A percentile compares a stretch with the other conserved stretches of the same genome.
These are phyloP conservation scores for Coprinopsis marcescibilis DNA, from an alignment of 768 basidiomycete species.

Conservation along the genomic window DNA sequence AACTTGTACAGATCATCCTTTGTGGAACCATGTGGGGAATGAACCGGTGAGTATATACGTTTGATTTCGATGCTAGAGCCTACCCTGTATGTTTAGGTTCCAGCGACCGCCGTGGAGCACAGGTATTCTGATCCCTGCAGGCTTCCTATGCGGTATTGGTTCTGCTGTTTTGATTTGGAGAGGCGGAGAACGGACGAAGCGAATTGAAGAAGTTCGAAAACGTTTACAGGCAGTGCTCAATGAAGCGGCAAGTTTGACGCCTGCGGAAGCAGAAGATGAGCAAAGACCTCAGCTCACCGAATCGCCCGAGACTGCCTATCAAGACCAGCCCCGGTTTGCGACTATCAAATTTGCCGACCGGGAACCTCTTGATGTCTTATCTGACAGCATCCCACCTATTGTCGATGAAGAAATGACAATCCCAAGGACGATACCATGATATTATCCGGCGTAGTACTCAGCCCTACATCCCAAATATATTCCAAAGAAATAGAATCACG, in stretches of 20 bases:
- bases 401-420: constrained; percentile 38
- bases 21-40: constrained; percentile 81
- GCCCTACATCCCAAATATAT: too few species aligned
- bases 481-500: too few species aligned
- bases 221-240: constrained; percentile 45
- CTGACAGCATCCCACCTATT: not conserved
- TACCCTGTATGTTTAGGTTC: constrained; percentile 31
- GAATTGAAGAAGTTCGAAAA: constrained; percentile 57
- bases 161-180: constrained; percentile 72
- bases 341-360: not conserved
- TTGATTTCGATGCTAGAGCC: not conserved
- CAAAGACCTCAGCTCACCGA: constrained; percentile 18
- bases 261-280: not conserved
- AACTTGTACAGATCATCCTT: constrained; percentile 41
- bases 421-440: constrained; percentile 16
- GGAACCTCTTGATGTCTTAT: not conserved
- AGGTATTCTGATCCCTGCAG: constrained; percentile 60
- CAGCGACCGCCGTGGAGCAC: constrained; percentile 66
- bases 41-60: constrained; percentile 40
- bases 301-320: constrained; percentile 23
- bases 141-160: constrained; percentile 72
- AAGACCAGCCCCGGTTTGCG: not conserved
- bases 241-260: constrained; percentile 12
- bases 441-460: too few species aligned
- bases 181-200: constrained; percentile 65